A percentile compares a stretch with the other conserved stretches of the same genome.
Conservation (phyloP, 202 grass and related monocot genomes). For the Digitaria exilis region DNA sequence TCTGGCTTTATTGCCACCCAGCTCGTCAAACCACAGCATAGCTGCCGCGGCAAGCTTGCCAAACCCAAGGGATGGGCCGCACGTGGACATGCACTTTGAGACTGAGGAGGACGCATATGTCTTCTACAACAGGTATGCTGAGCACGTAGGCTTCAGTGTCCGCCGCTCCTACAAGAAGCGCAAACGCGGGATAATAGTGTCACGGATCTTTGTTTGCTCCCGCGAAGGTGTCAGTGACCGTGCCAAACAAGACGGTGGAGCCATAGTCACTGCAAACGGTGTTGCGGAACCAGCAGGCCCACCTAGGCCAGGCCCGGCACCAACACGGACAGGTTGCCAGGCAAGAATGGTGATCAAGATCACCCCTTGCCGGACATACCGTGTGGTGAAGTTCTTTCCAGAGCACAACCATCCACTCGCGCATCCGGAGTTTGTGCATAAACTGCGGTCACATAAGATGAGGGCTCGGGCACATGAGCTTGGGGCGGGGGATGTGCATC, state of each 20-base stretch:
- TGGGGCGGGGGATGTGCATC: slow-evolving; percentile 57
- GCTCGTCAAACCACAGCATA: slow-evolving; percentile 48
- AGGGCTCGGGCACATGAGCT: slow-evolving; percentile 58
- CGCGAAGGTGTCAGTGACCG: slow-evolving; percentile 73
- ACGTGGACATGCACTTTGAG: slow-evolving; percentile 70
- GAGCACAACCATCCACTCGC: slow-evolving; percentile 83
- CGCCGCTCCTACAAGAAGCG: slow-evolving; percentile 83
- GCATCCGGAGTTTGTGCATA: slow-evolving; percentile 75
- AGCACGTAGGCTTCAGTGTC: slow-evolving; percentile 78
- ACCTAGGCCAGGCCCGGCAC: slow-evolving; percentile 69
- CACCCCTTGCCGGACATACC: slow-evolving; percentile 74
- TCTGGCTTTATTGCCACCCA: slow-evolving; percentile 51
- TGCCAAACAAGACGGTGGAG: slow-evolving; percentile 40
- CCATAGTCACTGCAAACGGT: slow-evolving; percentile 30
- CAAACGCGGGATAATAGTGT: slow-evolving; percentile 63
- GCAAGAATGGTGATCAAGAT: slow-evolving; percentile 93
- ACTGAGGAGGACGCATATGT: slow-evolving; percentile 73
- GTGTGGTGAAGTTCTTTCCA: slow-evolving; percentile 65
- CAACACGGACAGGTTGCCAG: slow-evolving; percentile 85
- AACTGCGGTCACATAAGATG: slow-evolving; percentile 85
- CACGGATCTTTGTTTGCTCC: slow-evolving; percentile 80
- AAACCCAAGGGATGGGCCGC: slow-evolving; percentile 62
- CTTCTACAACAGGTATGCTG: slow-evolving; percentile 80
- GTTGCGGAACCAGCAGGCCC: slow-evolving; percentile 38
- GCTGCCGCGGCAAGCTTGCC: slow-evolving; percentile 15